phyloP scores from a whole-genome alignment of 108 stramenopile genomes.

The Conticribra guillardii region DNA sequence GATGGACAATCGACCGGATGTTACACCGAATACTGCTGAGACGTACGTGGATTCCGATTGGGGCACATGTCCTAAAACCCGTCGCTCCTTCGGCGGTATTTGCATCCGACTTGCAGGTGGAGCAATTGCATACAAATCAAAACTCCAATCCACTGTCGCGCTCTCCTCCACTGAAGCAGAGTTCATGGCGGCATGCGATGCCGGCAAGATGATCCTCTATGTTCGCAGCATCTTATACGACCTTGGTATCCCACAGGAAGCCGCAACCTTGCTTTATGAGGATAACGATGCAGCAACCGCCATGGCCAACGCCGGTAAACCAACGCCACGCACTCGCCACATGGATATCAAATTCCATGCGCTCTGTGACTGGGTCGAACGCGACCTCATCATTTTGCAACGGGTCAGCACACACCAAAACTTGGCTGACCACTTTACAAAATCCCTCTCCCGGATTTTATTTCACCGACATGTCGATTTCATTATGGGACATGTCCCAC shows the following conservation, averaged over 20 bases:
- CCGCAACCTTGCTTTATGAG: background rate
- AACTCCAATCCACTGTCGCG: conserved; percentile 1
- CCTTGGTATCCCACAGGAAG: too few species aligned
- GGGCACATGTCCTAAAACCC: conserved; percentile 5
- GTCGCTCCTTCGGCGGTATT: background rate
- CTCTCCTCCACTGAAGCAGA: too few species aligned
- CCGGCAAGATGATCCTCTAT: conserved; percentile 7
- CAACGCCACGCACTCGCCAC: conserved; percentile 6
- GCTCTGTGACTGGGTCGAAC: conserved; percentile 2
- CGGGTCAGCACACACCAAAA: too few species aligned
- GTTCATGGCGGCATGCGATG: conserved; percentile 1
- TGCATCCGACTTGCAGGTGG: conserved; percentile 1
- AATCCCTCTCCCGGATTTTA: background rate
- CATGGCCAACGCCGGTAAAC: conserved; percentile 15
- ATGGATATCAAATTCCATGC: too few species aligned
- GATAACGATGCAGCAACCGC: conserved; percentile 1
- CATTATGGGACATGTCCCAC: too few species aligned
- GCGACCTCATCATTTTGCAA: too few species aligned
- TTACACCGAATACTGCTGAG: too few species aligned
- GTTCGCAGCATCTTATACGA: too few species aligned
- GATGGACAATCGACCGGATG: too few species aligned
- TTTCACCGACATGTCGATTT: too few species aligned
- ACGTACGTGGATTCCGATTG: conserved; percentile 6
- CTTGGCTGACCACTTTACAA: conserved; percentile 12
- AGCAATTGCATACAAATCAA: conserved; percentile 8